Base-by-base conservation (phyloP, 805 yeast species). In the Zygosaccharomyces rouxii region DNA sequence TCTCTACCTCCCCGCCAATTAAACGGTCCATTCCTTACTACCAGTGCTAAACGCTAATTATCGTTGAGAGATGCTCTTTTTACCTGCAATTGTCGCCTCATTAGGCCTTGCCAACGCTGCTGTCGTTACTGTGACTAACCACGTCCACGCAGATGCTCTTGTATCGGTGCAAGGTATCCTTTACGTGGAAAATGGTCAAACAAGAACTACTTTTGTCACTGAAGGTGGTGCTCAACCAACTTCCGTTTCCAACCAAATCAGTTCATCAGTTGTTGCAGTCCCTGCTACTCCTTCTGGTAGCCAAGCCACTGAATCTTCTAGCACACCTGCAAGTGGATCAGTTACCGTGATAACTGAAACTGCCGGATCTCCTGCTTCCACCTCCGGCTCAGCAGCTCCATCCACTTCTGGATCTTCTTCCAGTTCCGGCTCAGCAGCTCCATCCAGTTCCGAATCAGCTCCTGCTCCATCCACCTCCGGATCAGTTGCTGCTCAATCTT, bases 241-340 rank as follows among this genome's bases (percentile, higher is more conserved):
- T 13, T 44, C 46, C 13, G 23, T 55, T n/a, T 48, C 56, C 21
- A 43, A 49, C 21, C 48, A 51, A 18, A 40, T 51, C 31, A 49
- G 48, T 21, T 21, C 48, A 7, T 74, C 55, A 86, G 96, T 70
- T 64, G 76, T 49, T 58, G 66, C 42, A 70, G 71, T 60, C 38
- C 46, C 42, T 71, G 75, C 78, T 33, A 33, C 21, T 11, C 19
- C 37, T 3, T 33, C 37, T 5, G 80, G 81, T 46, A 69, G 72
- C 56, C 87, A 86, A 69, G 10, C 10, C 10, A 72, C 84, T 48
- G 78, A 86, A 53, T 89, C 96, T 67, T 80, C 83, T 45, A 89
- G 89, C 67, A 70, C 74, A 59, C 81, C 88, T 16, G 78, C 84
- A 33, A 96, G 96, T 58, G 89, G 89, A 70, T 62, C 75, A 46